Base-by-base conservation (phyloP, 2,329 filamentous ascomycete species). In the Polytolypa hystricis region DNA sequence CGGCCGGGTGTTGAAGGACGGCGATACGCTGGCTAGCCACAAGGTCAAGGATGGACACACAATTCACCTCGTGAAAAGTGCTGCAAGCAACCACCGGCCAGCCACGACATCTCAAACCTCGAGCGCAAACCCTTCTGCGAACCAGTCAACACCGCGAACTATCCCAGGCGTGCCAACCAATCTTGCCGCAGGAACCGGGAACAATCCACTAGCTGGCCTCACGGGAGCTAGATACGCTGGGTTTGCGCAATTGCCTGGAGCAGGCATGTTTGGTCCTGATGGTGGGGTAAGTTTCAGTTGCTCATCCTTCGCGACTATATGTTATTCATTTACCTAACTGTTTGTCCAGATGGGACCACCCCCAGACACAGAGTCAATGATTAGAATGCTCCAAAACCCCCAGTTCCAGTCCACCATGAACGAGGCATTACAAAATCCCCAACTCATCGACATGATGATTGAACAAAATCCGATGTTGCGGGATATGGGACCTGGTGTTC, bases 31-130 rank as follows among this genome's bases (percentile, higher is more conserved):
- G 29, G 77, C 72, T 45, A 76, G 77, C 39, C 93, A 93, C 68
- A 96, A 95, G 70, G 87, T 98, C 62, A 95, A 95, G 70, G 73
- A 84, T 46, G 86, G 87, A 45, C 91, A 96, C 62, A 96, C 89
- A 12, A 78, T 98, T 49, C 91, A 98, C 60, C 74, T 98, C 52
- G 91, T 98, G 52, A 95, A 93, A 70, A 93, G 86, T 56, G 89
- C 91, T 30, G 83, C 84, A 42, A 95, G 87, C 71, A 94, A 93
- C 52, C 71, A 70, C 43, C 69, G 71, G 39, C 71, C 74, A 50
- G 71, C 70, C 45, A 70, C 68, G 10, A 33, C 38, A 26, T 18
- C 36, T 19, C 31, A 37, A 25, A 19, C 17, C 19, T 35, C 17
- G 25, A 42, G 27, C 33, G 16, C 31, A 21, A 59, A n/a, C 21